These are phyloP conservation scores for Monilinia fructigena DNA, from an alignment of 2,329 filamentous ascomycete species.

Conservation along the genomic window DNA sequence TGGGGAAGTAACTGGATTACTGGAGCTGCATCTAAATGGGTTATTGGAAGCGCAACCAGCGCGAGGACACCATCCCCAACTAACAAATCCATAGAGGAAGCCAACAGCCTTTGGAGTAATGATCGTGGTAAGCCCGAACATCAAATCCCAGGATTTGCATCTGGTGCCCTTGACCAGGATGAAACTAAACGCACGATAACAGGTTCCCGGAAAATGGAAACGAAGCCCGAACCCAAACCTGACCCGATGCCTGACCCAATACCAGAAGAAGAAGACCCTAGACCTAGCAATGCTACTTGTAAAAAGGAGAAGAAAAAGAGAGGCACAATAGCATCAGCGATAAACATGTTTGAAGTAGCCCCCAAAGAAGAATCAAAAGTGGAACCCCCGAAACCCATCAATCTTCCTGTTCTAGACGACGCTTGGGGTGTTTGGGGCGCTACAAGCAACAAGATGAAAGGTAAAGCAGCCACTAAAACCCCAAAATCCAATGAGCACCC, in stretches of 20 bases:
- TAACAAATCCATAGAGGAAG: slow-evolving; percentile 43
- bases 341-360: slow-evolving; percentile 22
- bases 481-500: slow-evolving; percentile 24
- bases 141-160: slow-evolving; percentile 49
- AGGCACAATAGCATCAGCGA: slow-evolving; percentile 26
- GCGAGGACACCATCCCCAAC: slow-evolving; percentile 24
- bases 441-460: slow-evolving; percentile 48
- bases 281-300: slow-evolving; percentile 36
- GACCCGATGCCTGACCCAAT: slow-evolving; percentile 33
- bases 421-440: slow-evolving; percentile 53
- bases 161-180: slow-evolving; percentile 49
- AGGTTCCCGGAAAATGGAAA: slow-evolving; percentile 27
- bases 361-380: slow-evolving; percentile 35
- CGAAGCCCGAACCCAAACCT: slow-evolving; percentile 39
- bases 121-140: slow-evolving; percentile 53
- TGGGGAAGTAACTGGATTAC: slow-evolving; percentile 62
- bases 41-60: slow-evolving; percentile 37
- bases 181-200: slow-evolving; percentile 38
- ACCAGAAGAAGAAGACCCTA: slow-evolving; percentile 39
- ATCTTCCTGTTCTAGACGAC: slow-evolving; percentile 41
- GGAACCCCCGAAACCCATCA: slow-evolving; percentile 30
- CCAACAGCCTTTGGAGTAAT: slow-evolving; percentile 52
- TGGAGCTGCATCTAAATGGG: slow-evolving; percentile 43
- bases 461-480: slow-evolving; percentile 36
- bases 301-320: slow-evolving; percentile 51